Percentiles rank a stretch among this genome's conserved stretches.
Conservation (phyloP, 495 filamentous ascomycete genomes). For the Cetradonia linearis region DNA sequence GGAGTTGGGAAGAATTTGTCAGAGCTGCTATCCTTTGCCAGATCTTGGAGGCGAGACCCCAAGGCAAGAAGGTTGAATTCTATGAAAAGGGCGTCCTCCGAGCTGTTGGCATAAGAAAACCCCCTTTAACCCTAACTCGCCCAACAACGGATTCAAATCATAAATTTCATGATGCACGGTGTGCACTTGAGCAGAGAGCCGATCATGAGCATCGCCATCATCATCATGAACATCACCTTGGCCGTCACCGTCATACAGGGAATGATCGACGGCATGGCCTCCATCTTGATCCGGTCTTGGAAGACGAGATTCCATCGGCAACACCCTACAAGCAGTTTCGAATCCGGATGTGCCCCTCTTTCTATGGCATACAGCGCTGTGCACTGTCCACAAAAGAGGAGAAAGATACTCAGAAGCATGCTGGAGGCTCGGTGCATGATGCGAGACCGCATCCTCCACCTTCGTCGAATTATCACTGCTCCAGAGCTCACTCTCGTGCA, state of each 20-base stretch:
- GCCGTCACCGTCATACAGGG: not conserved
- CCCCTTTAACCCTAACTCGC: not conserved
- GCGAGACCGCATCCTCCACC: not conserved
- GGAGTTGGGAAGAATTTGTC: not conserved
- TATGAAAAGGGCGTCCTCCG: not conserved
- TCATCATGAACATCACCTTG: not conserved
- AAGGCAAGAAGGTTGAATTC: not conserved
- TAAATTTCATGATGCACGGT: not conserved
- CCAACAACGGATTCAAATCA: not conserved
- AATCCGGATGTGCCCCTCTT: not conserved
- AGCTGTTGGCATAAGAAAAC: not conserved
- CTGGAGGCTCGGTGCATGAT: not conserved
- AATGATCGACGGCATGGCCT: not conserved
- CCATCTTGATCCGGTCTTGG: not conserved
- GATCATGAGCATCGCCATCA: not conserved
- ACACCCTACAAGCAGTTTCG: not conserved
- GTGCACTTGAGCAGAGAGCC: not conserved
- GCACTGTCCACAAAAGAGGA: not conserved
- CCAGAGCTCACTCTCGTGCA: not conserved
- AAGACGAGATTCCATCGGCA: not conserved
- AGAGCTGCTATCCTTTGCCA: not conserved
- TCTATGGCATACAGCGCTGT: not conserved
- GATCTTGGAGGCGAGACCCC: not conserved
- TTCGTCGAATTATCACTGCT: not conserved
- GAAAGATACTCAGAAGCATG: not conserved